A percentile compares a stretch with the other conserved stretches of the same genome.
phyloP scores from a whole-genome alignment of 345 rosid species.

The Bretschneidera sinensis region DNA sequence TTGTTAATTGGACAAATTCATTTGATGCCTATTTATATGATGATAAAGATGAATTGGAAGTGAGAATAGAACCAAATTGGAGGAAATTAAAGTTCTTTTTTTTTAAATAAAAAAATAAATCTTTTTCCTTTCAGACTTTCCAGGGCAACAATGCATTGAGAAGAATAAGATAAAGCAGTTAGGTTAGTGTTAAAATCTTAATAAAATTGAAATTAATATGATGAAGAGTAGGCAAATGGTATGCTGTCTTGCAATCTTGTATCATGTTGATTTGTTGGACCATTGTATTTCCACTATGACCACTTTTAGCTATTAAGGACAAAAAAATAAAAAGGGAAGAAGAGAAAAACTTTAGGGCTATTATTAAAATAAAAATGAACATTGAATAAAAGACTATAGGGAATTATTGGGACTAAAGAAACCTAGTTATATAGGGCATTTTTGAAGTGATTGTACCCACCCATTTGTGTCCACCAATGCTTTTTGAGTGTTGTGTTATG shows the following conservation, averaged over 20 bases:
- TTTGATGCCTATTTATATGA: no score
- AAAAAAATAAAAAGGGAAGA: neutral
- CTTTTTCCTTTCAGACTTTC: neutral
- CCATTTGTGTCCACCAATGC: conserved; percentile 9
- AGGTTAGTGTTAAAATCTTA: no score
- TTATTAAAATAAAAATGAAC: neutral
- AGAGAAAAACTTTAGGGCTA: neutral
- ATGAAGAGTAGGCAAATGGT: conserved; percentile 9
- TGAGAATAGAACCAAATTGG: no score
- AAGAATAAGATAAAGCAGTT: no score
- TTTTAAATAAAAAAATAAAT: no score
- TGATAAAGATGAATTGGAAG: no score
- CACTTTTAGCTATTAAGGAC: conserved; percentile 2
- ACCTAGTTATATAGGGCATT: neutral
- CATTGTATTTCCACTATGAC: conserved; percentile 2
- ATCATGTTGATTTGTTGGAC: no score
- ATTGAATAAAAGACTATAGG: neutral
- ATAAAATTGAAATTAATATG: no score
- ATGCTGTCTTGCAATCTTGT: conserved; percentile 15
- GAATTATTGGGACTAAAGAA: conserved; percentile 27
- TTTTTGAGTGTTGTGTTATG: conserved; percentile 2
- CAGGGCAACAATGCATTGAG: neutral
- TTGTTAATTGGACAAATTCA: no score
- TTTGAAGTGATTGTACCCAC: conserved; percentile 10
- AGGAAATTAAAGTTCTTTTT: no score